phyloP scores from a whole-genome alignment of 176 grass and related monocot genomes.

The Aegilops bicornis region DNA sequence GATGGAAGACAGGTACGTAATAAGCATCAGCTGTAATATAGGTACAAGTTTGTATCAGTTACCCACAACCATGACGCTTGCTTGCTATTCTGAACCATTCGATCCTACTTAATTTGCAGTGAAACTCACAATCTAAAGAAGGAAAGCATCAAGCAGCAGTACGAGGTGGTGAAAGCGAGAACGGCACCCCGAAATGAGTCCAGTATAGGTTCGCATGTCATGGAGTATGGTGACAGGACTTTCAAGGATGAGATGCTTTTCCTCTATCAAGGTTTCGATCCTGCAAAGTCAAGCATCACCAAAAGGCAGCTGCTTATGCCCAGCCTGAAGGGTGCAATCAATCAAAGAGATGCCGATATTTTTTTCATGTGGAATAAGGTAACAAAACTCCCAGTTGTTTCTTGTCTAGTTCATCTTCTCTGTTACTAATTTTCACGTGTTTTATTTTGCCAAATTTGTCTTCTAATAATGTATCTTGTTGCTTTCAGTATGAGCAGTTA shows the following conservation, averaged over 20 bases:
- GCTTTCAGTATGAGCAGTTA: slow-evolving; percentile 70
- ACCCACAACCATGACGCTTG: not conserved
- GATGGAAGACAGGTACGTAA: slow-evolving; percentile 87
- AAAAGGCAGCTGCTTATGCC: slow-evolving; percentile 29
- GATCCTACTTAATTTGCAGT: slow-evolving; percentile 41
- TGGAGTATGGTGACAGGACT: slow-evolving; percentile 92
- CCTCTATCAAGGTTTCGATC: slow-evolving; percentile 89
- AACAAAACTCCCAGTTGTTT: not conserved
- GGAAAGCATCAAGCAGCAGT: slow-evolving; percentile 74
- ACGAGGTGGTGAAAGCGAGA: slow-evolving; percentile 69
- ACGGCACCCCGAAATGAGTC: slow-evolving; percentile 48
- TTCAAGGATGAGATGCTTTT: slow-evolving; percentile 82
- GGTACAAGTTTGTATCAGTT: not conserved
- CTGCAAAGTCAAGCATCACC: slow-evolving; percentile 53
- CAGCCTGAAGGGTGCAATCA: slow-evolving; percentile 39
- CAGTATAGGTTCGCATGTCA: slow-evolving; percentile 71
- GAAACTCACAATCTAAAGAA: slow-evolving; percentile 75
- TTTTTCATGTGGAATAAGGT: slow-evolving; percentile 90
- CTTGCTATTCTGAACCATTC: slow-evolving; percentile 6
- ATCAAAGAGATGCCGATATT: slow-evolving; percentile 91
- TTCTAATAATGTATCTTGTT: not conserved
- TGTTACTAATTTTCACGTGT: not conserved
- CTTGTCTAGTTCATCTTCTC: not conserved
- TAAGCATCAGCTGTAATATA: not conserved
- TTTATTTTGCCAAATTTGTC: not conserved